These are phyloP conservation scores for Blastocystis sp. DNA, from an alignment of 352 stramenopile genomes.

Conservation along the genomic window DNA sequence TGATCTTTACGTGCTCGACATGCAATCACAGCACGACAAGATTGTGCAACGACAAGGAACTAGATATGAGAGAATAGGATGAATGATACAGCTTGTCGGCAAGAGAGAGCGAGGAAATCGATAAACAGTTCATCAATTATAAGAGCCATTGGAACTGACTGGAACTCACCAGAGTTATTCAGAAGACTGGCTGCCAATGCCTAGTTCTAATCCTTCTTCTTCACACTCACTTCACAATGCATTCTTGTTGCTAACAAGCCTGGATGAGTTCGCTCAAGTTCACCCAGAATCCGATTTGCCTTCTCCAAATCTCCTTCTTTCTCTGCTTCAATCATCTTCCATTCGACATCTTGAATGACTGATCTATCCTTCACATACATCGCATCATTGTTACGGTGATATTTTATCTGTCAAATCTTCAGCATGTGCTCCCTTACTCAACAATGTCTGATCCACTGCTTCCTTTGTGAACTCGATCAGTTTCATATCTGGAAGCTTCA, in stretches of 20 bases:
- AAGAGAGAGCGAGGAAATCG: conserved; percentile 28
- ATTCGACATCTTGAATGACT: conserved; percentile 35
- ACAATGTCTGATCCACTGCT: conserved; percentile 8
- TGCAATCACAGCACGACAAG: conserved; percentile 78
- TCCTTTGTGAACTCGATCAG: conserved; percentile 58
- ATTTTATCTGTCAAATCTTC: conserved; percentile 57
- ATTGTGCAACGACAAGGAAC: conserved; percentile 76
- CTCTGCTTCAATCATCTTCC: neutral
- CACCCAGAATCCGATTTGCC: neutral
- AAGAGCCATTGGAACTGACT: conserved; percentile 51
- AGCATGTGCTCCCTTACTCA: neutral
- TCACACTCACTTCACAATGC: neutral
- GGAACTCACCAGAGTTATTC: neutral
- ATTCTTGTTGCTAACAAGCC: neutral
- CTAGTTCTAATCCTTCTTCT: neutral
- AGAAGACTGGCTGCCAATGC: neutral
- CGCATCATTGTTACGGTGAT: conserved; percentile 30
- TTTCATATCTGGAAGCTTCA: conserved; percentile 73
- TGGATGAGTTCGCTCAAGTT: neutral
- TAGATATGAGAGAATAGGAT: neutral
- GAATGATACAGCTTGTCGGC: neutral
- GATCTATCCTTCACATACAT: conserved; percentile 42
- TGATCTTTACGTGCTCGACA: conserved; percentile 83
- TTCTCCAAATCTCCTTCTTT: neutral
- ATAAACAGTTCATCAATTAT: conserved; percentile 64